Percentiles rank a stretch among this genome's conserved stretches.
Conservation (phyloP, 331 rosid genomes). For the Arachis monticola region DNA sequence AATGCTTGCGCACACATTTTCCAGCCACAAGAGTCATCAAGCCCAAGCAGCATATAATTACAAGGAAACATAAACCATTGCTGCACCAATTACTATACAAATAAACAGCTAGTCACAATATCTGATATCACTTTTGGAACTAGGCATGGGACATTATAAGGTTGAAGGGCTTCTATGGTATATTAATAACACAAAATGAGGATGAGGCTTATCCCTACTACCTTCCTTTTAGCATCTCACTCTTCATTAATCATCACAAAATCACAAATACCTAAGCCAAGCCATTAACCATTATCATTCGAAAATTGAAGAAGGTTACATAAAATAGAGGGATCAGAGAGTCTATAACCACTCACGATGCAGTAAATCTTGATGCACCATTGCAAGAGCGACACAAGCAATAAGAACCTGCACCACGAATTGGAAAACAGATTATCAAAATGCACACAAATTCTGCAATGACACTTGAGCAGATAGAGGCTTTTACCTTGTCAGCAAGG, state of each 20-base stretch:
- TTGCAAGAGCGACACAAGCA: slow-evolving; percentile 89
- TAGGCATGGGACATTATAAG: neutral
- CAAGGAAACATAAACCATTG: slow-evolving; percentile 5
- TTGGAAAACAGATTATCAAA: slow-evolving; percentile 23
- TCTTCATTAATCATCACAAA: neutral
- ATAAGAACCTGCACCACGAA: slow-evolving; percentile 76
- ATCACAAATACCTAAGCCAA: neutral
- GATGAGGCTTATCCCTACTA: neutral
- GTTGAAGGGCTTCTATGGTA: neutral
- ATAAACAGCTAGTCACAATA: neutral
- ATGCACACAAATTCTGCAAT: slow-evolving; percentile 8
- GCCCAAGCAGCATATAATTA: slow-evolving; percentile 12
- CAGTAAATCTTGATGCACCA: slow-evolving; percentile 83
- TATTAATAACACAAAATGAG: neutral
- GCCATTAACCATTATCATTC: neutral
- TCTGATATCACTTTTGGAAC: neutral
- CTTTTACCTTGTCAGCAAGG: slow-evolving; percentile 87
- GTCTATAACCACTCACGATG: slow-evolving; percentile 65
- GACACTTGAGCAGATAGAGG: neutral
- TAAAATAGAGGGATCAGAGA: neutral
- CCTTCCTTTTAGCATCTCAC: neutral
- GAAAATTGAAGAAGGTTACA: neutral
- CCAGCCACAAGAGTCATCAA: slow-evolving; percentile 23
- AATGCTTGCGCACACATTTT: neutral
- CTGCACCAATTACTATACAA: neutral